Percentiles rank a stretch among this genome's conserved stretches.
Conservation (phyloP, 2,329 filamentous ascomycete genomes). For the Graphilbum ipis-grandicollis region DNA sequence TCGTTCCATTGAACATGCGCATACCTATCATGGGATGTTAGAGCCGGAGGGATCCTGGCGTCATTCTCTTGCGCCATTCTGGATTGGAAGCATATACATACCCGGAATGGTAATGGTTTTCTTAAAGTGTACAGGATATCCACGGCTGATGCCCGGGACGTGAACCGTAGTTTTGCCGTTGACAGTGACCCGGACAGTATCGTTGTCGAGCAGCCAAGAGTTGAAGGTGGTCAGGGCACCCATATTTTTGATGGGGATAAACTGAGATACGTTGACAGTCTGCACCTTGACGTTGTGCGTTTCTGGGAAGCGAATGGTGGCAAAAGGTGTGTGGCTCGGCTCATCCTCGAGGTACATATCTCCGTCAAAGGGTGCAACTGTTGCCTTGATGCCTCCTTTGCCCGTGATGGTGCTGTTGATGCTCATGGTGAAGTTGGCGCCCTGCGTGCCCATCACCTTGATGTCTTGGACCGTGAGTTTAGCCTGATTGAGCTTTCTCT, state of each 20-base stretch:
- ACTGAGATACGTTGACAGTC: constrained; percentile 33
- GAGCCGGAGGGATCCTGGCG: no score
- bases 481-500: constrained; percentile 35
- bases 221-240: constrained; percentile 37
- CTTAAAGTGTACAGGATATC: constrained; percentile 34
- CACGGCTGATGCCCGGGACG: constrained; percentile 28
- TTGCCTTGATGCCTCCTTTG: constrained; percentile 32
- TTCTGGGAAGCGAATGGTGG: constrained; percentile 31
- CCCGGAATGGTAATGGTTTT: constrained; percentile 33
- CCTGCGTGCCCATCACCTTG: constrained; percentile 26
- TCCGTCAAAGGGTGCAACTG: constrained; percentile 31
- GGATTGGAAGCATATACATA: no score
- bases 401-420: constrained; percentile 39
- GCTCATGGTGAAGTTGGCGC: constrained; percentile 28
- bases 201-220: constrained; percentile 31
- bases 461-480: constrained; percentile 33
- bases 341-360: constrained; percentile 37
- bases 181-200: constrained; percentile 31
- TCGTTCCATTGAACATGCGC: constrained; percentile 37
- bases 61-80: no score
- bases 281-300: constrained; percentile 30
- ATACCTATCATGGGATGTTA: constrained; percentile 17
- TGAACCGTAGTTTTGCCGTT: constrained; percentile 33
- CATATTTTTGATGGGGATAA: constrained; percentile 26
- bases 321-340: constrained; percentile 28